phyloP scores from a whole-genome alignment of 148 eudicot genomes.

The Chenopodium suecicum region DNA sequence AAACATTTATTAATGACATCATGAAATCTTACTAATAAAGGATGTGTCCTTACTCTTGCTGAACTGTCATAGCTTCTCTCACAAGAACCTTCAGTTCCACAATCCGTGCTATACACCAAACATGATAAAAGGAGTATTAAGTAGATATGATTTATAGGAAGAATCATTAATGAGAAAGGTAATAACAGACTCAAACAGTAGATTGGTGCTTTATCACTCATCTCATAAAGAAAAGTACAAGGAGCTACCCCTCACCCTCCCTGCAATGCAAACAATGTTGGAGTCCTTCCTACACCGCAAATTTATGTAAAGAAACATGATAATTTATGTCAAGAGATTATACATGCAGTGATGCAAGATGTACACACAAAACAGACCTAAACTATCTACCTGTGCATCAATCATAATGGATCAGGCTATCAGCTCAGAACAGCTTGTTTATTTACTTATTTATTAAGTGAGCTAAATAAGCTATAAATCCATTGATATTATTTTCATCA shows the following conservation, averaged over 20 bases:
- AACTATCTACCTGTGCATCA: not conserved
- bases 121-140: not conserved
- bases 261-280: not conserved
- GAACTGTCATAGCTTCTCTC: conserved; percentile 48
- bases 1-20: not conserved
- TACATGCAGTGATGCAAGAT: not conserved
- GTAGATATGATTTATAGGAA: not conserved
- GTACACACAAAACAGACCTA: not conserved
- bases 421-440: not conserved
- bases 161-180: not conserved
- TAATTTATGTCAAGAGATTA: not conserved
- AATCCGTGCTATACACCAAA: conserved; percentile 39
- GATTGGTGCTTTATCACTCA: not conserved
- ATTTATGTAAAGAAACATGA: not conserved
- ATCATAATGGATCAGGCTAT: not conserved
- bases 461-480: not conserved
- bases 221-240: not conserved
- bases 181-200: not conserved
- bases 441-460: not conserved
- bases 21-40: not conserved
- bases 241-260: not conserved
- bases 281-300: not conserved
- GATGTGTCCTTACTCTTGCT: conserved; percentile 39
- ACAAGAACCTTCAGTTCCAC: conserved; percentile 49
- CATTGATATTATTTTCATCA: not conserved